Conservation (phyloP, 768 basidiomycete genomes). For the Boletus pseudo-olivaceus region DNA sequence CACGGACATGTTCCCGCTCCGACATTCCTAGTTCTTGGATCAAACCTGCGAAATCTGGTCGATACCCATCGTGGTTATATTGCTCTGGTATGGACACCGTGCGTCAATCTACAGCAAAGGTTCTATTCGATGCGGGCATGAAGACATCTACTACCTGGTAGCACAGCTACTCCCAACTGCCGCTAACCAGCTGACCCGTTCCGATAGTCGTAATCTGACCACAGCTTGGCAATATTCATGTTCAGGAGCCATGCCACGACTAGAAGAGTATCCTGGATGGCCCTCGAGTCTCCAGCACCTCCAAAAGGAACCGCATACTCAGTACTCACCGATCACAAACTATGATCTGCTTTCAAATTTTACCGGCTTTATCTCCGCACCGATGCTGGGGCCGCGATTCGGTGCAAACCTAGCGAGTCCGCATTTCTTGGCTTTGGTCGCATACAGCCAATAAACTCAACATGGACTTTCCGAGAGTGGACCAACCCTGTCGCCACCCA, state of each 20-base stretch:
- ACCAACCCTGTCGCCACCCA: too few relatives aligned
- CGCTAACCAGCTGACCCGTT: background rate
- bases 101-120: background rate
- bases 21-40: background rate
- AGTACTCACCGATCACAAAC: background rate
- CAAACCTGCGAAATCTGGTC: background rate
- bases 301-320: background rate
- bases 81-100: background rate
- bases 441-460: too few relatives aligned
- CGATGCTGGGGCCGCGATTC: background rate
- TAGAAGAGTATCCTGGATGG: background rate
- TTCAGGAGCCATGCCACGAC: background rate
- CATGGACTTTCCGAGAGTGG: too few relatives aligned
- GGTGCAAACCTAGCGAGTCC: background rate
- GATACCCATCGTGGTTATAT: background rate
- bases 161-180: constrained; percentile 7
- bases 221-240: constrained; percentile 12
- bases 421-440: background rate
- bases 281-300: too few relatives aligned
- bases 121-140: background rate
- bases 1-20: background rate
- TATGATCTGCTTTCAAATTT: background rate
- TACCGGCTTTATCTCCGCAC: background rate
- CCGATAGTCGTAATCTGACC: background rate
- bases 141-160: background rate